A percentile compares a stretch with the other conserved stretches of the same genome.
Conservation (phyloP, 192 early-diverging fungal species). For the Backusella luteola region DNA sequence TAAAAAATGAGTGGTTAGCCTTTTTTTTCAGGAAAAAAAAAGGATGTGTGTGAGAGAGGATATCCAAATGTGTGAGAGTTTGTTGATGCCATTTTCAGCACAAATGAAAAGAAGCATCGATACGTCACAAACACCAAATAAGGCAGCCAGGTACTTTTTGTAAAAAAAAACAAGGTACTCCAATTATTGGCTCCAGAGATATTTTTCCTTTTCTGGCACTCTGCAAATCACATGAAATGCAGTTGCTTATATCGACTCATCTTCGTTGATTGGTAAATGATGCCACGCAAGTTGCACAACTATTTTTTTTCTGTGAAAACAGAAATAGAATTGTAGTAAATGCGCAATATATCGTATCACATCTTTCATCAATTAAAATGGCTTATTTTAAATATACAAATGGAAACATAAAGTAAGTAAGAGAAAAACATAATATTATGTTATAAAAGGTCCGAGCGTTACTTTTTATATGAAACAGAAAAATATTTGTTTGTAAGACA, state of each 20-base stretch:
- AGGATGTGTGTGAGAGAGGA: background rate
- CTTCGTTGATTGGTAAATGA: background rate
- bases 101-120: background rate
- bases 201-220: background rate
- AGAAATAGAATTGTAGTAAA: background rate
- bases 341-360: background rate
- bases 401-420: background rate
- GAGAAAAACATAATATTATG: background rate
- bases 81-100: background rate
- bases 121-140: background rate
- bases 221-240: background rate
- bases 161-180: background rate
- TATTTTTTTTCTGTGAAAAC: background rate
- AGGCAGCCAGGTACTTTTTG: background rate
- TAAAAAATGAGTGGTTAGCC: background rate
- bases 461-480: background rate
- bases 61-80: background rate
- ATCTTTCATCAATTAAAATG: background rate
- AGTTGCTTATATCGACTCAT: background rate
- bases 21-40: background rate
- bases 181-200: background rate
- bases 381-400: background rate
- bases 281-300: background rate
- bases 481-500: background rate
- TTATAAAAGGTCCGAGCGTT: slow-evolving; percentile 6